Base-by-base conservation (phyloP, 176 grass and related monocot genomes). In the Typha latifolia region DNA sequence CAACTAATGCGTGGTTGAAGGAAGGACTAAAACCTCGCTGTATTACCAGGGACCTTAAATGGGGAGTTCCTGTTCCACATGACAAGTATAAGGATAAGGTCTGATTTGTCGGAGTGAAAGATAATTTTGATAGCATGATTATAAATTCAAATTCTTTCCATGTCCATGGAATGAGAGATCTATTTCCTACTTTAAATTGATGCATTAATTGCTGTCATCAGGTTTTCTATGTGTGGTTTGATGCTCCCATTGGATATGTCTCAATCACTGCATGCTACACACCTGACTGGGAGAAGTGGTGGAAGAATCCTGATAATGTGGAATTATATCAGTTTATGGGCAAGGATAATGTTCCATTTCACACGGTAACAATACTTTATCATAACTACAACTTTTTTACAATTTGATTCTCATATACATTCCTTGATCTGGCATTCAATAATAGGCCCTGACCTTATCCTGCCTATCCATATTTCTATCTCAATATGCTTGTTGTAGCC, bases 141-240 rank as follows among this genome's bases (percentile, higher is more conserved):
- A 18, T 3, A 13, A 48, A 62, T 72, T n/a, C 12, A 24, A 31
- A 19, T 12, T 18, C 1, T 2, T 14, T 18, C 20, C 15, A 21
- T 22, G 21, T 49, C 15, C 24, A 26, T 26, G 29, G 61, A 48
- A 77, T 18, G 5, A 66, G 62, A 12, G 13, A 15, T 23, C 52
- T 32, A 67, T 55, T 18, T 47, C 43, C 31, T 71, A 22, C 59
- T 78, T 48, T 47, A 32, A 14, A 13, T 72, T 22, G 10, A 22
- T 66, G 62, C 64, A 26, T 78, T 74, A 64, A 23, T 80, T 77
- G 73, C 4, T 37, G 7, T 37, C 34, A 37, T 67, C 24, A 99
- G 94, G 94, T 99, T 19, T 99, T 99, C 73, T 99, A 99, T 81
- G 94, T 99, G 69, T 99, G 94, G 94, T 99, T 99, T 86, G 94